Evolutionary conservation across 208 protist species (phyloP), one percentile per base, ranked within the genome.

Genomic region (Crithidia sp.): DNA sequence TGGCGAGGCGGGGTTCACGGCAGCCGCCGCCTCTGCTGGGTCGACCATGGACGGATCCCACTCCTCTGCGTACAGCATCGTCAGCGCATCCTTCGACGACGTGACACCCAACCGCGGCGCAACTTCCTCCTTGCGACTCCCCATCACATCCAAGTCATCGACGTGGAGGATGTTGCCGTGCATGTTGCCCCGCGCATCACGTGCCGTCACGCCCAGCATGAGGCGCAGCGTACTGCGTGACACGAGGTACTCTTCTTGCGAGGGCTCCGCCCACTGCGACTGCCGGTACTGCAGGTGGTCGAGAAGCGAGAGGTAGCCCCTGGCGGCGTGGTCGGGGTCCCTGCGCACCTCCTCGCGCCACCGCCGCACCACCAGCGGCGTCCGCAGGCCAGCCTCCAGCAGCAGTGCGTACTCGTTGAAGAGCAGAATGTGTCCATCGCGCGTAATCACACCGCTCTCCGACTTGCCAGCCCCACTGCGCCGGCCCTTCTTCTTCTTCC

Each of bases 131-230:
- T 86, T 86, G 12, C 68, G 55, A 14, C 74, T 89, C 45, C 81
- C 84, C 56, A 67, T 68, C 61, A 89, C 74, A 53, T 89, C 84
- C 7, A 89, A 60, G 65, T 86, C 81, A 37, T 89, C 84, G 7
- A 89, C 81, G 67, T 86, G 81, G 8, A 89, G 72, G 16, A 79
- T 64, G 75, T 83, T 78, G 74, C 75, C 71, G 70, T 84, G 83
- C 12, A 79, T 57, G 60, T 70, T 70, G 75, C 68, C 72, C 7
- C 67, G 43, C 17, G 75, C 68, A 50, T 83, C 78, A 14, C 78
- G 69, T 7, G 81, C 79, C 16, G 75, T 82, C 39, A 84, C 84
- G 54, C 81, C 81, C n/a, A 89, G 76, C 69, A 89, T 70, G 5
- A 89, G 68, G 2, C 84, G 74, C 67, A 89, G 73, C 57, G 81